phyloP scores from a whole-genome alignment of 306 rosid species.

The Vigna reflexopilosa region DNA sequence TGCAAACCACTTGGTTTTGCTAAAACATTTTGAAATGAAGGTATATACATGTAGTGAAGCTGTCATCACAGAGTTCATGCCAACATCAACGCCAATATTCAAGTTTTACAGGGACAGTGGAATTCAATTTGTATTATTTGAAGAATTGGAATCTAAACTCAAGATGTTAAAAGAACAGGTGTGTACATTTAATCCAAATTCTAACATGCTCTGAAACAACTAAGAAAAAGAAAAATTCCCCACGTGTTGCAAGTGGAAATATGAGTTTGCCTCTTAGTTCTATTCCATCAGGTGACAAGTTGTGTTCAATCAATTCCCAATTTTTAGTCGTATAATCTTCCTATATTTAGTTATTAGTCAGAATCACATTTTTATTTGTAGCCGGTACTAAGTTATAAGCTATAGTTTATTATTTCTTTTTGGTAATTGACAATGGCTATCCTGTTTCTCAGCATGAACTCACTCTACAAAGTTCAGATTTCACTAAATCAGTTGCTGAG shows the following conservation, averaged over 20 bases:
- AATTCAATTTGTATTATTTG: constrained; percentile 48
- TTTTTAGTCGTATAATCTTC: not conserved
- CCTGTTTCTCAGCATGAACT: constrained; percentile 61
- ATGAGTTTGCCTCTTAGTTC: not conserved
- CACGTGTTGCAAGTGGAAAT: not conserved
- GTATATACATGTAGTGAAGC: constrained; percentile 88
- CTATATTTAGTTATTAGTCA: not conserved
- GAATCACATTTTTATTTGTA: not conserved
- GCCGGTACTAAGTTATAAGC: not conserved
- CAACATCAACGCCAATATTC: constrained; percentile 74
- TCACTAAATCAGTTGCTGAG: constrained; percentile 47
- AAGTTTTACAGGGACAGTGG: constrained; percentile 50
- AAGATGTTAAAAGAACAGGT: constrained; percentile 59
- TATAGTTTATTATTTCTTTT: constrained; percentile 37
- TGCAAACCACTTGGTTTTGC: constrained; percentile 16
- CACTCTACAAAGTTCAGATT: constrained; percentile 47
- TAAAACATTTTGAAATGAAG: constrained; percentile 50
- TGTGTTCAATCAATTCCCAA: not conserved
- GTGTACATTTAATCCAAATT: constrained; percentile 35
- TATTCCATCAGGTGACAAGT: too few species aligned
- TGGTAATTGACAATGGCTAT: constrained; percentile 45
- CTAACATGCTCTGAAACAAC: constrained; percentile 1
- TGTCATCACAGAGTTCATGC: constrained; percentile 66
- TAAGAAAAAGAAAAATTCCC: not conserved
- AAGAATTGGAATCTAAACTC: constrained; percentile 43